Evolutionary conservation across 108 stramenopile genomes (phyloP).

Genomic region (Cyclostephanos invisitatus): DNA sequence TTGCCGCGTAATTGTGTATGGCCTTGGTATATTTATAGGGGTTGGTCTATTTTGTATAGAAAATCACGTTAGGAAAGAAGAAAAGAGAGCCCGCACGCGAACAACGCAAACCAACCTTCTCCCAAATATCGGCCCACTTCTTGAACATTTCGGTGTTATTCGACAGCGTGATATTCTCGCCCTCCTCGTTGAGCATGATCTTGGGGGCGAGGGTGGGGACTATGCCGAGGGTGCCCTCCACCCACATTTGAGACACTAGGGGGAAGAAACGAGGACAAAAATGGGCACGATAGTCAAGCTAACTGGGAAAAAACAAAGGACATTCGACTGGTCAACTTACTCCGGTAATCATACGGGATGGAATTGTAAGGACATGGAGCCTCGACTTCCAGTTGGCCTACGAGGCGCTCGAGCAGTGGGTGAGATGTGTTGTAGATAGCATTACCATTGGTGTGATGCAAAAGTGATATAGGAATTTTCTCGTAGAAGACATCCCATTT

Average conservation of each 20-base stretch:
- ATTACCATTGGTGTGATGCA: constrained; percentile 76
- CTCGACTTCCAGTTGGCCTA: constrained; percentile 67
- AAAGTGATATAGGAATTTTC: constrained; percentile 59
- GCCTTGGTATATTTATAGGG: constrained; percentile 61
- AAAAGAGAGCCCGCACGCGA: no score
- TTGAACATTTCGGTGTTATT: constrained; percentile 57
- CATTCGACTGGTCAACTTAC: neutral
- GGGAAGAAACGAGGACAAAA: no score
- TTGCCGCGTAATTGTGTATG: constrained; percentile 75
- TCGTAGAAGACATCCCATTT: constrained; percentile 76
- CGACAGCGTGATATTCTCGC: constrained; percentile 63
- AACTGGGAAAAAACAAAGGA: no score
- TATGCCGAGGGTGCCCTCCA: constrained; percentile 60
- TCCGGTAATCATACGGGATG: constrained; percentile 69
- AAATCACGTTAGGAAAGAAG: no score
- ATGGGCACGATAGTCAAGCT: no score
- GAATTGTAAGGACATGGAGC: constrained; percentile 67
- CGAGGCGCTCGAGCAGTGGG: constrained; percentile 58
- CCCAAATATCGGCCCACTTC: constrained; percentile 62
- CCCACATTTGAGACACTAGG: constrained; percentile 68
- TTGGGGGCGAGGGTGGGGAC: constrained; percentile 56
- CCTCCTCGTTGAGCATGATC: constrained; percentile 70
- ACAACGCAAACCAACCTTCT: no score
- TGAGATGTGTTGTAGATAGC: constrained; percentile 75
- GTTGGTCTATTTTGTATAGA: no score